These are phyloP conservation scores for Claviceps maximensis DNA, from an alignment of 2,329 filamentous ascomycete species.

Conservation along the genomic window DNA sequence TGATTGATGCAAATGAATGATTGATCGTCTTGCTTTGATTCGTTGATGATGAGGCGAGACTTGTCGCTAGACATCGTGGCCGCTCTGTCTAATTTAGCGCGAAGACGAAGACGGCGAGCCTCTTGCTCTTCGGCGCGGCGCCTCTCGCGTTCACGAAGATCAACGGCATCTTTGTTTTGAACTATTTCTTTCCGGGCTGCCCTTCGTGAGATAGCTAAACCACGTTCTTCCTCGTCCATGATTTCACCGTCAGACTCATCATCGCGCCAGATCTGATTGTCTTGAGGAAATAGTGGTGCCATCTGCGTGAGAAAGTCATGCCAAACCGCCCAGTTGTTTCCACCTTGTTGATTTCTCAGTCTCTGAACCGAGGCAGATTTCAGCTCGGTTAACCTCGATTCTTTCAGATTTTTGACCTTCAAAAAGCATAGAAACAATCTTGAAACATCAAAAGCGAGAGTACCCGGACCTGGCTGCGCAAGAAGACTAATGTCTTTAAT, in stretches of 20 bases:
- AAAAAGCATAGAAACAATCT: slow-evolving; percentile 19
- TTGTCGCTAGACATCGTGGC: slow-evolving; percentile 31
- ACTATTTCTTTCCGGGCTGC: slow-evolving; percentile 18
- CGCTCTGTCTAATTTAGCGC: slow-evolving; percentile 29
- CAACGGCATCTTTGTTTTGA: slow-evolving; percentile 26
- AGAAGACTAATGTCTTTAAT: slow-evolving; percentile 7
- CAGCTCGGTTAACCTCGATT: slow-evolving; percentile 6
- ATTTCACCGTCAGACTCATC: slow-evolving; percentile 12
- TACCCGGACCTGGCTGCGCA: slow-evolving; percentile 4
- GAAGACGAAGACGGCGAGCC: slow-evolving; percentile 34
- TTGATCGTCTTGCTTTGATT: slow-evolving; percentile 46
- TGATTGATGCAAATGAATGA: slow-evolving; percentile 51
- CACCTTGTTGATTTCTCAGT: slow-evolving; percentile 10
- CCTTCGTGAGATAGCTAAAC: slow-evolving; percentile 10
- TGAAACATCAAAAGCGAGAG: slow-evolving; percentile 17
- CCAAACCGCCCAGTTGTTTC: slow-evolving; percentile 12
- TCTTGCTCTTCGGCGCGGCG: slow-evolving; percentile 41
- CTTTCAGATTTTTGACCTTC: slow-evolving; percentile 12
- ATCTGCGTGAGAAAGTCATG: slow-evolving; percentile 16
- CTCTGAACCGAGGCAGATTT: slow-evolving; percentile 7
- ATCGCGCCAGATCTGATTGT: slow-evolving; percentile 19
- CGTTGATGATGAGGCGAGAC: slow-evolving; percentile 50
- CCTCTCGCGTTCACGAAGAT: slow-evolving; percentile 41
- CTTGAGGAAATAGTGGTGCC: slow-evolving; percentile 17
- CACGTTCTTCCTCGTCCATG: slow-evolving; percentile 6